phyloP scores from a whole-genome alignment of 768 basidiomycete genomes.

The Kwoniella europaea region DNA sequence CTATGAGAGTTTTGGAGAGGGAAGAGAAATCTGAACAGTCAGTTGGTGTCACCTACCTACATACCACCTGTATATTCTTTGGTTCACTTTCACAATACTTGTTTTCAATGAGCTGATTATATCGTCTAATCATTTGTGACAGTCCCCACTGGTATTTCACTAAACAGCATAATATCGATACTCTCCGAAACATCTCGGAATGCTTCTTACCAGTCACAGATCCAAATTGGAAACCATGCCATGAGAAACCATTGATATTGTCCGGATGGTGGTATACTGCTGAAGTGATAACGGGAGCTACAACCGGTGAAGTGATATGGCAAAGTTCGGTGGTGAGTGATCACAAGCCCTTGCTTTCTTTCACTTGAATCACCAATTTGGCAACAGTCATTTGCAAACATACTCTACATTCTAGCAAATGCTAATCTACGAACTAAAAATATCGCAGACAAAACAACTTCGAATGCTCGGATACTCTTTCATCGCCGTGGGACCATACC shows the following conservation, averaged over 20 bases:
- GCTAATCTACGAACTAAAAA: background rate
- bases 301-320: constrained; percentile 47
- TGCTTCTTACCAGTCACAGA: constrained; percentile 41
- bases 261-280: constrained; percentile 52
- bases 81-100: background rate
- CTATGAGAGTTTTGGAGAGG: constrained; percentile 37
- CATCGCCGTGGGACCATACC: constrained; percentile 42
- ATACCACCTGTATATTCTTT: no score
- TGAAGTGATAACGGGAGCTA: constrained; percentile 24
- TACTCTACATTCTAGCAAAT: no score
- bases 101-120: background rate
- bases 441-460: constrained; percentile 35
- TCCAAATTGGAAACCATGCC: constrained; percentile 29
- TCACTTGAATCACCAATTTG: no score
- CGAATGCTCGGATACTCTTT: constrained; percentile 25
- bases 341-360: background rate
- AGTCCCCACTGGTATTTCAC: constrained; percentile 45
- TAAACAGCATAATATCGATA: constrained; percentile 32
- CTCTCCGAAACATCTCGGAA: constrained; percentile 24
- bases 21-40: constrained; percentile 42
- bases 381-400: no score
- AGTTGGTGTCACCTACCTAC: constrained; percentile 15
- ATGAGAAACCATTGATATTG: constrained; percentile 40
- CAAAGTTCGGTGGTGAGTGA: constrained; percentile 29
- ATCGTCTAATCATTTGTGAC: background rate